Conservation (phyloP, 768 basidiomycete genomes). For the Lactarius indigo region DNA sequence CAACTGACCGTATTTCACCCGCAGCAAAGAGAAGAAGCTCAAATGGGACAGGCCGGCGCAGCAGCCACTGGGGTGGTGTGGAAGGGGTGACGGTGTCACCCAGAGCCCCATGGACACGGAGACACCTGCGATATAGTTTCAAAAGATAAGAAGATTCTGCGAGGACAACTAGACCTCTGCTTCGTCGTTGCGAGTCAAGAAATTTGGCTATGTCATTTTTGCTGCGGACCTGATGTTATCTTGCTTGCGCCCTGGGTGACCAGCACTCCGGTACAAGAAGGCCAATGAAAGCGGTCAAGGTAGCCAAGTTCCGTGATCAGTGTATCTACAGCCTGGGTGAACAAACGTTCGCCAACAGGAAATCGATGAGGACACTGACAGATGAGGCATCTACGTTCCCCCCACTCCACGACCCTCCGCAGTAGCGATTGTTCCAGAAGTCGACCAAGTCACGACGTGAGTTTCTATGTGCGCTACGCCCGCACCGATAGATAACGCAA, state of each 20-base stretch:
- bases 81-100: background rate
- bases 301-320: background rate
- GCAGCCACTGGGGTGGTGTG: background rate
- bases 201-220: background rate
- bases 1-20: background rate
- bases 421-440: background rate
- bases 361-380: background rate
- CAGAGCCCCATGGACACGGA: background rate
- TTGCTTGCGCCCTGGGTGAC: background rate
- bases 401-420: background rate
- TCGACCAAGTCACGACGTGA: background rate
- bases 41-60: background rate
- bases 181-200: background rate
- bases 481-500: slow-evolving; percentile 1
- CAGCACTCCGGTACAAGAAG: background rate
- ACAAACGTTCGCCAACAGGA: background rate
- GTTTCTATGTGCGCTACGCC: background rate
- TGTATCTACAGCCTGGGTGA: background rate
- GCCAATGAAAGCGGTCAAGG: background rate
- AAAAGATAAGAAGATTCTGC: background rate
- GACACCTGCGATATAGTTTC: background rate
- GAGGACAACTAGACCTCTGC: background rate
- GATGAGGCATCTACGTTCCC: background rate
- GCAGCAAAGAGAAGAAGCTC: background rate
- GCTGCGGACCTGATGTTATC: background rate